Conservation (phyloP, 805 yeast genomes). For the Cyberlindnera euphorbiiphila region DNA sequence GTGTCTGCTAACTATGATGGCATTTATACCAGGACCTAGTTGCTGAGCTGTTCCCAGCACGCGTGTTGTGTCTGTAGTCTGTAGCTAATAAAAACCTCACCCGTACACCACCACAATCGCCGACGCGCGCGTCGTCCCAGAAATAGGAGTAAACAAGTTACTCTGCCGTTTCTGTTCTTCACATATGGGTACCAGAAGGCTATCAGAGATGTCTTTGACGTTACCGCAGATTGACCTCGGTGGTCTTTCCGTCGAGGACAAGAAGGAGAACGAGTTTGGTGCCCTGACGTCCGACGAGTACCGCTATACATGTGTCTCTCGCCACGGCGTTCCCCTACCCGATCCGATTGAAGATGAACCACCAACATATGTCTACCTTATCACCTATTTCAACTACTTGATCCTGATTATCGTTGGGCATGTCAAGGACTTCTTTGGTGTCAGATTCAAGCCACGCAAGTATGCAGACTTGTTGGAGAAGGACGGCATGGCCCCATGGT, state of each 20-base stretch:
- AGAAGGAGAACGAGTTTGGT: conserved; percentile 69
- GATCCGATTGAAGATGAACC: conserved; percentile 77
- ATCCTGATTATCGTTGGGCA: conserved; percentile 87
- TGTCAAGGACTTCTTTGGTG: conserved; percentile 82
- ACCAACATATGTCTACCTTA: conserved; percentile 70
- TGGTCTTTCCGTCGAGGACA: conserved; percentile 33
- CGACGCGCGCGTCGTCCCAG: background rate
- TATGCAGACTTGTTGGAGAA: conserved; percentile 66
- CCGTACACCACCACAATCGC: background rate
- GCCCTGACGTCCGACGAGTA: conserved; percentile 59
- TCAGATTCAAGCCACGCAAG: conserved; percentile 60
- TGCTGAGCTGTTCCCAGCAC: no score
- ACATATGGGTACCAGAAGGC: background rate
- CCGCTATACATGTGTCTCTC: conserved; percentile 57
- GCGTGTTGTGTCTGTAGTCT: background rate
- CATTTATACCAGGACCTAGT: no score
- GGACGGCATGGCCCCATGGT: conserved; percentile 95
- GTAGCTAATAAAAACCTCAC: no score
- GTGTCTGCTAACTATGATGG: no score
- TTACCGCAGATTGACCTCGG: conserved; percentile 36
- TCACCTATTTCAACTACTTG: conserved; percentile 83
- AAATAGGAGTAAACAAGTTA: background rate
- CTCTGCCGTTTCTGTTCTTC: background rate
- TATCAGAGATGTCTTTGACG: conserved; percentile 20
- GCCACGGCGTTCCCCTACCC: conserved; percentile 52